These are phyloP conservation scores for Fomitopsis betulina DNA, from an alignment of 1,284 basidiomycete genomes.

Conservation along the genomic window DNA sequence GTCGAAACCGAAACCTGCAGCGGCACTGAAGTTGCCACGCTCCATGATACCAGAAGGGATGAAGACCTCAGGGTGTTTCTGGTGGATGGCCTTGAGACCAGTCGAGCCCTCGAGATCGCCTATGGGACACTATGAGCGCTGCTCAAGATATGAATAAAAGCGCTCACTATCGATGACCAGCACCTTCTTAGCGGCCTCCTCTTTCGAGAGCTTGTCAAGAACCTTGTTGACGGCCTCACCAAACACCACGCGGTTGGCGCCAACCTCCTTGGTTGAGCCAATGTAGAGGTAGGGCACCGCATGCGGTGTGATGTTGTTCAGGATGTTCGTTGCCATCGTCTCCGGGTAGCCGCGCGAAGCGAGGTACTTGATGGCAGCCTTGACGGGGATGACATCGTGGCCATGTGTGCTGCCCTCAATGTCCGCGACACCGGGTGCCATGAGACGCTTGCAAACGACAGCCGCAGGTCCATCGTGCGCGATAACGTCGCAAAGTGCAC, in stretches of 20 bases:
- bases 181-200: constrained; percentile 74
- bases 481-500: constrained; percentile 51
- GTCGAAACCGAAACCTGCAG: constrained; percentile 81
- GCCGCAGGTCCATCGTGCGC: constrained; percentile 67
- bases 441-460: constrained; percentile 72
- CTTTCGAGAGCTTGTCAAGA: constrained; percentile 68
- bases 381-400: constrained; percentile 81
- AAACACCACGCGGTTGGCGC: constrained; percentile 77
- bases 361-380: constrained; percentile 72
- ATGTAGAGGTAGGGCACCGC: constrained; percentile 54
- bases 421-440: constrained; percentile 77
- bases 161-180: constrained; percentile 78
- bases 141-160: neutral
- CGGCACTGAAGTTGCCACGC: constrained; percentile 56
- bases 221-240: constrained; percentile 79
- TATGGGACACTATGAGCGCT: constrained; percentile 19
- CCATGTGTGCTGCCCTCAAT: constrained; percentile 77
- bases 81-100: constrained; percentile 79
- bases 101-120: constrained; percentile 84
- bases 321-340: constrained; percentile 45
- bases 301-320: constrained; percentile 61
- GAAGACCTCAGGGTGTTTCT: constrained; percentile 85
- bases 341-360: constrained; percentile 57
- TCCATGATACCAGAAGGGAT: constrained; percentile 64
- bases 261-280: constrained; percentile 69